Evolutionary conservation across 2,329 filamentous ascomycete species (phyloP), one percentile per base, ranked within the genome.

Genomic region (Fusarium drepaniforme): DNA sequence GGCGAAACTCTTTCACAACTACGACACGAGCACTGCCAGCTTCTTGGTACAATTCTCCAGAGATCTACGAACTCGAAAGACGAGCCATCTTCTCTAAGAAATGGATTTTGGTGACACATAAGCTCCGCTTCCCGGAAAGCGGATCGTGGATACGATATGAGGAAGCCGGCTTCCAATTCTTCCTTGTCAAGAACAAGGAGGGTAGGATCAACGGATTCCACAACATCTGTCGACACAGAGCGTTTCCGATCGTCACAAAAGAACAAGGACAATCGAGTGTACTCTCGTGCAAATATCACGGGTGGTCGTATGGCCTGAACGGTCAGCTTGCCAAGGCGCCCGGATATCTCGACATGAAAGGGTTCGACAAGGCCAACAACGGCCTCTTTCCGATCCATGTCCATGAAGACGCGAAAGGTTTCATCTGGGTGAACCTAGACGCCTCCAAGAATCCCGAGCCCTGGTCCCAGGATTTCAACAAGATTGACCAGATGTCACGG

Each of bases 201-300:
- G 85, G 85, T 15, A 84, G 85, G 5, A 86, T 90, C 79, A 87
- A 89, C 63, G 89, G 85, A 12, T 91, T 91, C 77, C 90, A 91
- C 81, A 91, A 91, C 76, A 84, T 91, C 21, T 92, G 90, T 80
- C 83, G 89, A 2, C 90, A 91, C 78, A 84, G 90, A 9, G 90
- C 90, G 13, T 91, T 88, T 76, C 88, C 88, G 0, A 85, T 91
- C 8, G 87, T 90, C 3, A 84, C 82, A 3, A 84, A 86, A 53
- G 83, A 86, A 4, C 81, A 84, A 6, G 90, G 90, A 3, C 84
- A 83, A n/a, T 85, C 86, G 25, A 84, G 82, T 66, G 85, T 91
- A 12, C 85, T 91, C 46, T 84, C 86, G 0, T 92, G 90, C 83
- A 86, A 87, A 67, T 91, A 91, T 77, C 90, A 91, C 76, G 89